phyloP scores from a whole-genome alignment of 345 rosid genomes.

The Dimocarpus longan region DNA sequence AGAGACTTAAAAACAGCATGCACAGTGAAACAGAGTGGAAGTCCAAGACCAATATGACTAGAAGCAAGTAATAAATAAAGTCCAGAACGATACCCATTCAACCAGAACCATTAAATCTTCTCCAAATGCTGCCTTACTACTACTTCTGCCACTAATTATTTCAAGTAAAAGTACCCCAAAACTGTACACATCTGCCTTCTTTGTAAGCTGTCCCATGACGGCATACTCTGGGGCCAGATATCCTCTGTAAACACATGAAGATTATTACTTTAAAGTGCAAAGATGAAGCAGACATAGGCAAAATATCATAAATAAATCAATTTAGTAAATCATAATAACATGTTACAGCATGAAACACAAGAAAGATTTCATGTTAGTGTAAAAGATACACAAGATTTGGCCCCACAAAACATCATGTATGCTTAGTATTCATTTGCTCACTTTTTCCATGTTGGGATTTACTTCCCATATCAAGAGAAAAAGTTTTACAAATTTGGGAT shows the following conservation, averaged over 20 bases:
- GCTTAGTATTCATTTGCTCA: neutral
- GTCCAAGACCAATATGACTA: neutral
- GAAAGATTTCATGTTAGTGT: neutral
- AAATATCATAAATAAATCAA: neutral
- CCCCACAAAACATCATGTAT: neutral
- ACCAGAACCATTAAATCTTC: slow-evolving; percentile 63
- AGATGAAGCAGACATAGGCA: slow-evolving; percentile 1
- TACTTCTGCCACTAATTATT: slow-evolving; percentile 80
- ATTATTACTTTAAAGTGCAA: neutral
- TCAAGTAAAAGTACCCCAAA: slow-evolving; percentile 87
- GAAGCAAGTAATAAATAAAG: neutral
- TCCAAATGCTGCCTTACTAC: slow-evolving; percentile 80
- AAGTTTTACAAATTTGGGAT: no score
- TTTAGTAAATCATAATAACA: neutral
- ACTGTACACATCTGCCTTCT: slow-evolving; percentile 94
- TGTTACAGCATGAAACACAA: slow-evolving; percentile 4
- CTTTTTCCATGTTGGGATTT: neutral
- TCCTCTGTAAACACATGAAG: slow-evolving; percentile 56
- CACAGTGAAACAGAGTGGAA: neutral
- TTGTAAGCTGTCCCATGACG: slow-evolving; percentile 77
- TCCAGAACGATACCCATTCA: slow-evolving; percentile 78
- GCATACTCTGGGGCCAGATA: slow-evolving; percentile 98
- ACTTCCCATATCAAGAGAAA: neutral
- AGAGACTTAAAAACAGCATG: neutral
- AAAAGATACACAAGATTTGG: neutral